phyloP scores from a whole-genome alignment of 1,284 basidiomycete species.

The Cryptococcus sp. region DNA sequence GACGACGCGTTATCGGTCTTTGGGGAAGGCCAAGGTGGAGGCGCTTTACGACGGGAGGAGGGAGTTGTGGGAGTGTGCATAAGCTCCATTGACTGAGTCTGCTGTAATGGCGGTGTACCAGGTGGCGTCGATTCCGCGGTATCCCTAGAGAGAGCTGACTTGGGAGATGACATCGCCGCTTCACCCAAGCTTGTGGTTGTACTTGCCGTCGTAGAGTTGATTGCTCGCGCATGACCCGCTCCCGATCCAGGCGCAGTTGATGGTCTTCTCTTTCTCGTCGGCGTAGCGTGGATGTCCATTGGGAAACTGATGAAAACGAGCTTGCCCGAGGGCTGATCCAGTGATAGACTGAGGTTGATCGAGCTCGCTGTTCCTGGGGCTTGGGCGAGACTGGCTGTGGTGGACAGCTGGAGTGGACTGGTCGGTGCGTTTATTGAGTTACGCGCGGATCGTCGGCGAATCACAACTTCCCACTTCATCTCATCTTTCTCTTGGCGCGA shows the following conservation, averaged over 20 bases:
- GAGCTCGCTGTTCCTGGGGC: constrained; percentile 28
- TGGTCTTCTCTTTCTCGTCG: constrained; percentile 13
- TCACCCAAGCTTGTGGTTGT: background rate
- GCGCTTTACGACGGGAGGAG: constrained; percentile 16
- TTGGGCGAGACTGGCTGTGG: constrained; percentile 4
- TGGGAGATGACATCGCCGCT: background rate
- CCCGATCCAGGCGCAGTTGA: background rate
- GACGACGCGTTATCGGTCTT: background rate
- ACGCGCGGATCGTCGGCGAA: constrained; percentile 19
- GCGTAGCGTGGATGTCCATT: constrained; percentile 34
- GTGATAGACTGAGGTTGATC: constrained; percentile 43
- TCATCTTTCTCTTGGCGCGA: constrained; percentile 23
- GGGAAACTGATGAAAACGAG: constrained; percentile 45
- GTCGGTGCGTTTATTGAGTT: background rate
- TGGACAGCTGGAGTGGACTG: constrained; percentile 19
- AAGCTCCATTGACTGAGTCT: background rate
- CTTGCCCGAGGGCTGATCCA: constrained; percentile 42
- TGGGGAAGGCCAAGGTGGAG: constrained; percentile 17
- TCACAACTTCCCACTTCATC: constrained; percentile 41
- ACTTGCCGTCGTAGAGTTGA: background rate
- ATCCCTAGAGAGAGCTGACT: background rate
- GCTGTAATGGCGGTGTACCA: background rate
- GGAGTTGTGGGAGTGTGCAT: constrained; percentile 5
- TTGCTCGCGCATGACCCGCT: background rate
- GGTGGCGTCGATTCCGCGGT: too few relatives aligned